A percentile compares a stretch with the other conserved stretches of the same genome.
Conservation (phyloP, 2,329 filamentous ascomycete species). For the Fusarium sp. region DNA sequence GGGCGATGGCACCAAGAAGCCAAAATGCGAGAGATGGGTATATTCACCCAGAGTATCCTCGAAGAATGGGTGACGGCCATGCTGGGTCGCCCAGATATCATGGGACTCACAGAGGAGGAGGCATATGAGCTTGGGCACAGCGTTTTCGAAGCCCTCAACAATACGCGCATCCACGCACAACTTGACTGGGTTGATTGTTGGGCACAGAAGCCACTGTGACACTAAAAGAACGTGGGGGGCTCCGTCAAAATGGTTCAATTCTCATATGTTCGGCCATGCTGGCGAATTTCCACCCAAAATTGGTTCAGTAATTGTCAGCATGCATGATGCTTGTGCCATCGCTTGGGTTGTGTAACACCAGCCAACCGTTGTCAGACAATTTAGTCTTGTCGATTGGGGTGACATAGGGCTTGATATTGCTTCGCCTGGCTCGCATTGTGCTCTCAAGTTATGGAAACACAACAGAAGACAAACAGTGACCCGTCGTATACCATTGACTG, state of each 20-base stretch:
- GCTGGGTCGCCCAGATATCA: constrained; percentile 50
- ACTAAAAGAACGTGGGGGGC: constrained; percentile 3
- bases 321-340: constrained; percentile 20
- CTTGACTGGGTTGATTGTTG: constrained; percentile 56
- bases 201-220: constrained; percentile 54
- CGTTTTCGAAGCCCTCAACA: constrained; percentile 51
- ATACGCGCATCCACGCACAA: constrained; percentile 52
- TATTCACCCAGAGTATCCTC: constrained; percentile 54
- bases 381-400: constrained; percentile 6
- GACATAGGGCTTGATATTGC: constrained; percentile 19
- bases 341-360: constrained; percentile 23
- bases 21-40: constrained; percentile 54
- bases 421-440: constrained; percentile 34
- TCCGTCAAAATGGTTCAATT: constrained; percentile 4
- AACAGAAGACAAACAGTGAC: constrained; percentile 26
- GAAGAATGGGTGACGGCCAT: constrained; percentile 55
- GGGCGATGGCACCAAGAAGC: constrained; percentile 56
- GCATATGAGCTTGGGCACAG: constrained; percentile 52
- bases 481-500: constrained; percentile 15
- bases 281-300: constrained; percentile 8
- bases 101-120: constrained; percentile 54
- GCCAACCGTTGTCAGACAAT: constrained; percentile 2
- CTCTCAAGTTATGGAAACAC: constrained; percentile 18
- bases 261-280: constrained; percentile 15
- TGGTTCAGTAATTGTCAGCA: constrained; percentile 28